Base-by-base conservation (phyloP, 352 stramenopile genomes). In the Peronosclerospora sorghi region DNA sequence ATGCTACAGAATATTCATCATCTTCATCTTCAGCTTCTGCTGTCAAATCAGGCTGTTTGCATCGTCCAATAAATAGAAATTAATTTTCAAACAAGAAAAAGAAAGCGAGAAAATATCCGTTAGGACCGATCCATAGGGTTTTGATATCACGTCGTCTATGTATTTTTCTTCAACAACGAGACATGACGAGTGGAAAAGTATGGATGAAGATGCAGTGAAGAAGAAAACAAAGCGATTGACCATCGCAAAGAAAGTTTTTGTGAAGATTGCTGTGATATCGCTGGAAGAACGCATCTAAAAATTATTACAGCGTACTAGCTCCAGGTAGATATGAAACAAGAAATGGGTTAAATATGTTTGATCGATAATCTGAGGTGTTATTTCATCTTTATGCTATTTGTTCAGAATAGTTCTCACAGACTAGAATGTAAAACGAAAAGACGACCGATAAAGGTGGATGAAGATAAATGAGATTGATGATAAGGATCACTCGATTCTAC, bases 271-370 rank as follows among this genome's bases (percentile, higher is more conserved):
- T 18, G 19, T 45, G 13, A 42, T 76, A 1, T 79, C 68, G 0
- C 56, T 92, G 34, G 68, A 92, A 61, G 76, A 89, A 37, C 73
- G 79, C 6, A 62, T 89, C 8, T 70, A 74, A 0, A 54, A 84
- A 35, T 89, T 92, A 34, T 51, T 92, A 15, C 77, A 86, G 42
- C 73, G 79, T 6, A 86, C 76, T 8, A 70, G 5, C 48, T 62
- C 19, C 41, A 64, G 3, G 19, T 39, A 10, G 45, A 47, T 5
- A 46, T 56, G 0, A 45, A 69, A 32, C 54, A 45, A 19, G 53
- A 59, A 2, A 60, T 8, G 27, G 53, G 28, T 51, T 68, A 13
- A 48, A 41, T 13, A 21, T n/a, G 8, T 32, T 4, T 12, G 28
- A 12, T 32, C 28, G 28, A 32, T 15, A 14, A 32, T 4, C 4